Conservation (phyloP, 2,329 filamentous ascomycete genomes). For the Calonectria honghensis region DNA sequence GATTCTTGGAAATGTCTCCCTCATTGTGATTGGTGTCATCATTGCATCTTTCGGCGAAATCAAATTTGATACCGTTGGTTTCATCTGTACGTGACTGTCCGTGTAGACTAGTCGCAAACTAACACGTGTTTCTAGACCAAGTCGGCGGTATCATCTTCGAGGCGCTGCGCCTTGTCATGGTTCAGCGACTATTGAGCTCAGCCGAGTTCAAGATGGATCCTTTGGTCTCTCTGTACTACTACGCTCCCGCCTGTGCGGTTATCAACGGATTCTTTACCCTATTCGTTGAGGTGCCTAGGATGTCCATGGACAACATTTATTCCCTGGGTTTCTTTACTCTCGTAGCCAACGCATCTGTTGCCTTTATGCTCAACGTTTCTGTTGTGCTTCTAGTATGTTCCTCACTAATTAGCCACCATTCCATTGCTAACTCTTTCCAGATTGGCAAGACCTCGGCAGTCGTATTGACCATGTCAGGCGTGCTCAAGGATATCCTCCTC, state of each 20-base stretch:
- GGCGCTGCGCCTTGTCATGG: constrained; percentile 39
- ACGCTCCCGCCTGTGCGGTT: constrained; percentile 35
- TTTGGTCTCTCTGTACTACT: constrained; percentile 38
- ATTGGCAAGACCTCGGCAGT: constrained; percentile 40
- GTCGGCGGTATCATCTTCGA: constrained; percentile 38
- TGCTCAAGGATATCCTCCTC: constrained; percentile 38
- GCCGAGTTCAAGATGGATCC: constrained; percentile 42
- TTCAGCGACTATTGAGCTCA: constrained; percentile 37
- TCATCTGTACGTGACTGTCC: constrained; percentile 22
- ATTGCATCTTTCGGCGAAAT: constrained; percentile 41
- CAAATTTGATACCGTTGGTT: constrained; percentile 35
- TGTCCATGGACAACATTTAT: constrained; percentile 33
- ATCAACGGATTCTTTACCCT: constrained; percentile 35
- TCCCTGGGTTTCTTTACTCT: constrained; percentile 28
- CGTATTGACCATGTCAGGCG: constrained; percentile 38
- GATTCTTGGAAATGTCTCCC: constrained; percentile 28
- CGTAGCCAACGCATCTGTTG: constrained; percentile 34
- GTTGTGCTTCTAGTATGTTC: constrained; percentile 35
- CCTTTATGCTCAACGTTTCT: constrained; percentile 40
- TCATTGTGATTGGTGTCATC: constrained; percentile 36
- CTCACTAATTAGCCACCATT: too few relatives aligned
- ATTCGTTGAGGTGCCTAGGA: constrained; percentile 34
- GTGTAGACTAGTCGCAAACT: background rate
- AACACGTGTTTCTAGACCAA: constrained; percentile 26
- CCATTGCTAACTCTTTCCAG: constrained; percentile 6